Evolutionary conservation across 768 basidiomycete species (phyloP).

Genomic region (Suillus bovinus): DNA sequence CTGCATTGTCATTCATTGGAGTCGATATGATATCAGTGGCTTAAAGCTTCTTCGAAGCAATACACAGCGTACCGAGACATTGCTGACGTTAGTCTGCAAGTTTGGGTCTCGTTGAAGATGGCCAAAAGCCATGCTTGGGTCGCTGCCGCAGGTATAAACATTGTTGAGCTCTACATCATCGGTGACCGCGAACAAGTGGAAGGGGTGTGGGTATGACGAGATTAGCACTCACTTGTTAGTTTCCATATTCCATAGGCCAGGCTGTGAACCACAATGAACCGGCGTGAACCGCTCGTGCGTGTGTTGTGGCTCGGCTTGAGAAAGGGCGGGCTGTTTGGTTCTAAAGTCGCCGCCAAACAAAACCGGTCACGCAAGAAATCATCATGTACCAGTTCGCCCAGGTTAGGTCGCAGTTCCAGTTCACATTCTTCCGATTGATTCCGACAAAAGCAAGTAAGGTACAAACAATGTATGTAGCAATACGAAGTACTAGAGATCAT

Average conservation of each 20-base stretch:
- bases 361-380: constrained; percentile 7
- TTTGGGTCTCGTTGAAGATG: constrained; percentile 59
- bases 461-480: constrained; percentile 12
- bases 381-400: constrained; percentile 24
- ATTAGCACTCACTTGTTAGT: constrained; percentile 33
- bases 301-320: constrained; percentile 35
- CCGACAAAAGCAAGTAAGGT: constrained; percentile 10
- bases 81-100: constrained; percentile 43
- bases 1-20: constrained; percentile 31
- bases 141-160: constrained; percentile 40
- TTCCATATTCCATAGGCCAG: constrained; percentile 34
- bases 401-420: not conserved
- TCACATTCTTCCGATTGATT: constrained; percentile 3
- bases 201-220: constrained; percentile 11
- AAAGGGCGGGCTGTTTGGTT: constrained; percentile 17
- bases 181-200: constrained; percentile 4
- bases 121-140: constrained; percentile 60
- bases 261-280: constrained; percentile 38
- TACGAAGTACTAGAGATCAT: constrained; percentile 26
- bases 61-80: constrained; percentile 54
- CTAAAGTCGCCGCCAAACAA: constrained; percentile 24
- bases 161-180: constrained; percentile 18
- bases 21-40: constrained; percentile 24
- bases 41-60: constrained; percentile 27
- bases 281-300: constrained; percentile 34